phyloP scores from a whole-genome alignment of 768 basidiomycete genomes.

The Trametes coccinea region DNA sequence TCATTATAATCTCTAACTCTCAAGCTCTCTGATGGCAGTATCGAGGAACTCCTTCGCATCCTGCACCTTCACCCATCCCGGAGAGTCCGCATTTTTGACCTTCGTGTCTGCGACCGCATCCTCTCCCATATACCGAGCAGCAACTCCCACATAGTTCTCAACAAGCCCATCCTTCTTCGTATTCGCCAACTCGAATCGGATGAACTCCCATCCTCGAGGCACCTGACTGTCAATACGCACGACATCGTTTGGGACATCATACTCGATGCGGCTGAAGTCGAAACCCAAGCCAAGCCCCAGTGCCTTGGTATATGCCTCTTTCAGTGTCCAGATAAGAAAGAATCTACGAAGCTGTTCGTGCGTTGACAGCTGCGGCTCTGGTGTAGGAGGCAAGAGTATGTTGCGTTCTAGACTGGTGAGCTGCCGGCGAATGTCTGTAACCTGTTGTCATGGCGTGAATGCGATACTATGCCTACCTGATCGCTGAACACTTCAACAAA shows the following conservation, averaged over 20 bases:
- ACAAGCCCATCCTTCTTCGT: slow-evolving; percentile 35
- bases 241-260: slow-evolving; percentile 50
- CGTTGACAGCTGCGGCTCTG: slow-evolving; percentile 40
- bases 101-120: slow-evolving; percentile 17
- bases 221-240: slow-evolving; percentile 60
- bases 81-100: slow-evolving; percentile 13
- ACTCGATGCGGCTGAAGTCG: slow-evolving; percentile 77
- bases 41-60: slow-evolving; percentile 25
- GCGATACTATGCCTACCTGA: slow-evolving; percentile 45
- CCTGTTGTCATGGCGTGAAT: too few species aligned
- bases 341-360: slow-evolving; percentile 60
- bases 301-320: slow-evolving; percentile 91
- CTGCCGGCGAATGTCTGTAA: slow-evolving; percentile 26
- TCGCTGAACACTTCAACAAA: slow-evolving; percentile 67
- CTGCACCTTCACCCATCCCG: slow-evolving; percentile 25
- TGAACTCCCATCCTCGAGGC: slow-evolving; percentile 68
- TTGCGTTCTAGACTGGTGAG: slow-evolving; percentile 42
- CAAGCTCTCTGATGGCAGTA: slow-evolving; percentile 18
- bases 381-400: slow-evolving; percentile 33
- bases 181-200: slow-evolving; percentile 51
- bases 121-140: slow-evolving; percentile 60
- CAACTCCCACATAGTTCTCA: slow-evolving; percentile 65
- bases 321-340: slow-evolving; percentile 87
- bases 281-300: slow-evolving; percentile 82
- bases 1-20: background rate